Conservation (phyloP, 2,329 filamentous ascomycete genomes). For the Metarhizium rileyi region DNA sequence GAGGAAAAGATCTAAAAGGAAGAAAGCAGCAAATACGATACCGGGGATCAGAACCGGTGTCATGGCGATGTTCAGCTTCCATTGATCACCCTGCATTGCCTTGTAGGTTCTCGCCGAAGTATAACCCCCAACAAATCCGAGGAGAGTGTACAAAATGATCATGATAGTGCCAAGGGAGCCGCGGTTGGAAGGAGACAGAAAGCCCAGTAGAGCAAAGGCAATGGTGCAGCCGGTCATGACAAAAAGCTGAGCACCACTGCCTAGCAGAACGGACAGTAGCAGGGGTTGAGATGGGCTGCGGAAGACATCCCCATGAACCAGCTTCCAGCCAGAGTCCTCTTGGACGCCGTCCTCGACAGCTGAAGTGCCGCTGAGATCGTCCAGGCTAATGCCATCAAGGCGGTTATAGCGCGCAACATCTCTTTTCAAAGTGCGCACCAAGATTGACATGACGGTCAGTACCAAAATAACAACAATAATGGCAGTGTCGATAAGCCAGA, state of each 20-base stretch:
- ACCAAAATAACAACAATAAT: slow-evolving; percentile 90
- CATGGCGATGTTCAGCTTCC: slow-evolving; percentile 86
- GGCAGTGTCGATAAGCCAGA: slow-evolving; percentile 91
- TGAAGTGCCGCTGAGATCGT: slow-evolving; percentile 74
- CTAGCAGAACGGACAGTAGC: slow-evolving; percentile 76
- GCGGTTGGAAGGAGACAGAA: slow-evolving; percentile 90
- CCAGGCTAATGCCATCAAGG: slow-evolving; percentile 80
- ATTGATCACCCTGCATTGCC: slow-evolving; percentile 79
- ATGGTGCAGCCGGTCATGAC: slow-evolving; percentile 97
- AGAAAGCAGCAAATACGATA: slow-evolving; percentile 80
- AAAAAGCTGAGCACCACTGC: slow-evolving; percentile 92
- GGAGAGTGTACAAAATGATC: slow-evolving; percentile 84
- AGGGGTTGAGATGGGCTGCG: slow-evolving; percentile 75
- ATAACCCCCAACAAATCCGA: slow-evolving; percentile 89
- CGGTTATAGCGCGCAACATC: slow-evolving; percentile 97
- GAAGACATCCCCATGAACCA: slow-evolving; percentile 97
- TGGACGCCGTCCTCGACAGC: slow-evolving; percentile 85
- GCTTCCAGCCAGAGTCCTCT: slow-evolving; percentile 97
- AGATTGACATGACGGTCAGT: slow-evolving; percentile 84
- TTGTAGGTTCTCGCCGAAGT: slow-evolving; percentile 88
- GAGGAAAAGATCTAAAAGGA: slow-evolving; percentile 90
- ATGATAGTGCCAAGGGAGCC: slow-evolving; percentile 90
- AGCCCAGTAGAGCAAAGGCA: slow-evolving; percentile 83
- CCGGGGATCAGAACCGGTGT: slow-evolving; percentile 81
- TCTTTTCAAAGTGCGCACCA: slow-evolving; percentile 80